Base-by-base conservation (phyloP, 768 basidiomycete species). In the Pleurotus tuoliensis region DNA sequence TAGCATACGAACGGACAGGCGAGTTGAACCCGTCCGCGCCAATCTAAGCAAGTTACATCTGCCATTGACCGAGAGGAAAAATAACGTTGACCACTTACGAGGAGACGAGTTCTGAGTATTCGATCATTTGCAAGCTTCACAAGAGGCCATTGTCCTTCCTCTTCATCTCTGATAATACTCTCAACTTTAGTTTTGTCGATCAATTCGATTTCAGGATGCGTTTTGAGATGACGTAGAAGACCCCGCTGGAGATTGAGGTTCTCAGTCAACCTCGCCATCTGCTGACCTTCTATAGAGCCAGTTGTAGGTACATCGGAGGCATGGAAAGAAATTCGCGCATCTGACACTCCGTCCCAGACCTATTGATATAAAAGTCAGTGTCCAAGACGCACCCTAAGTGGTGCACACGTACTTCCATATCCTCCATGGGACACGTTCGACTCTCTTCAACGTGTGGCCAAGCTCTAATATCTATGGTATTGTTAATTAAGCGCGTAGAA, bases 21-120 rank as follows among this genome's bases (percentile, higher is more conserved):
- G 95, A 98, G 65, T 94, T 95, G 68, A 86, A 87, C 3, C 97
- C 97, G 65, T 98, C 97, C 4, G 97, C 96, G 15, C 97, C 96
- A 34, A 98, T 84, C 91, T 93, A 62, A 25, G 25, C 18, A 48
- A 11, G 51, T 40, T 3, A 46, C n/a, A 9, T 24, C 15, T 25
- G 49, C 25, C 46, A 59, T 43, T 34, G 9, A 34, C 11, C 15
- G 7, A 38, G 7, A 44, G 25, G 38, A 5, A 30, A 41, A 24
- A 44, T 18, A 20, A 24, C 52, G n/a, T 20, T 11, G 41, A 39
- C 16, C 24, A 73, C 80, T 72, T 63, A 94, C 92, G 56, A 97
- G 74, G 37, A 97, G 74, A 61, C 92, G 76, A 16, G 92, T 82
- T 57, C 88, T 77, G 22, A 96, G 72, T 18, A 76, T 77, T 47